Base-by-base conservation (phyloP, 2,329 filamentous ascomycete genomes). In the Myriosclerotinia scirpicola region DNA sequence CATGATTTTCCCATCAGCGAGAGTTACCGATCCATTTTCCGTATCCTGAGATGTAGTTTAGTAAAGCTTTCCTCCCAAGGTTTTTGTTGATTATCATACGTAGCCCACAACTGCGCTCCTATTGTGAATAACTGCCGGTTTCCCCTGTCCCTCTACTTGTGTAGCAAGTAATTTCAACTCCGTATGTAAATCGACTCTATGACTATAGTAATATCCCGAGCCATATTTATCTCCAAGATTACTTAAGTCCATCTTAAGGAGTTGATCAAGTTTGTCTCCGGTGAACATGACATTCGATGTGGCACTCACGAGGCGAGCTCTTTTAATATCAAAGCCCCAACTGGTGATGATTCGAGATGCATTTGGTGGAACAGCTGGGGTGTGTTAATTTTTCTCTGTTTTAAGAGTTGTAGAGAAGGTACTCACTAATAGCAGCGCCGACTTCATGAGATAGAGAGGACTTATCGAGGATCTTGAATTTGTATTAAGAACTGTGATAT, bases 391-490 rank as follows among this genome's bases (percentile, higher is more conserved):
- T 53, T 5, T 12, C 11, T 8, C 11, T 14, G n/a, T n/a, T 12
- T 5, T 30, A 15, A 15, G 22, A 9, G 40, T 64, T 4, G 53
- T n/a, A 14, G n/a, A 6, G 8, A 5, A 30, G 5, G n/a, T 46
- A 9, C 63, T 59, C 85, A 61, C 55, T 26, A 20, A 89, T 81
- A 0, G 87, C 86, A 2, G 87, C 86, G 0, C 86, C 87, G 0
- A 81, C 77, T 73, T 88, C 86, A 65, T 79, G 81, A 26, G 82
- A 81, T 20, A 87, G 81, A 0, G 78, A 77, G 0, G 85, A 87
- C 71, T 85, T 81, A 69, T 88, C 86, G 59, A 81, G 83, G 0
- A 87, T 81, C 54, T 70, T 77, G 69, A 20, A 75, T 34, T 5
- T 54, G 76, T 42, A 40, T 72, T 67, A 59, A 67, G 40, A 17